phyloP scores from a whole-genome alignment of 768 basidiomycete species.

The Russula abietina region DNA sequence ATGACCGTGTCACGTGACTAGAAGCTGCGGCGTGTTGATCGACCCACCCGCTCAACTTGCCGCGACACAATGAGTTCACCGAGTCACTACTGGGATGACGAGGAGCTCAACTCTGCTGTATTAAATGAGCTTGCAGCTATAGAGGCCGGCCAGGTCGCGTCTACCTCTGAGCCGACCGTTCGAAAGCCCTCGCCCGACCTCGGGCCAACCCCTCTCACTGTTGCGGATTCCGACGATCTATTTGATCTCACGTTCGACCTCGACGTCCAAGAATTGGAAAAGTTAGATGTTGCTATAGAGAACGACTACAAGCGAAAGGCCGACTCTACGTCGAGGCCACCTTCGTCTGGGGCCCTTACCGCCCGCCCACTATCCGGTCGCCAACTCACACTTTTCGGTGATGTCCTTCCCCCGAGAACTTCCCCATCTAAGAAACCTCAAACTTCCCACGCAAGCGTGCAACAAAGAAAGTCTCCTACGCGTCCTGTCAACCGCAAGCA shows the following conservation, averaged over 20 bases:
- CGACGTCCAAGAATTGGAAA: slow-evolving; percentile 48
- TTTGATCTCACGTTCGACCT: slow-evolving; percentile 43
- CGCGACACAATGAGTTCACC: slow-evolving; percentile 52
- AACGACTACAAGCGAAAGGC: slow-evolving; percentile 41
- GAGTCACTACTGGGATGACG: slow-evolving; percentile 65
- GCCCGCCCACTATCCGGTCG: slow-evolving; percentile 35
- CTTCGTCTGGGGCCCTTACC: slow-evolving; percentile 3
- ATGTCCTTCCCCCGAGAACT: slow-evolving; percentile 36
- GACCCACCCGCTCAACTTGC: neutral
- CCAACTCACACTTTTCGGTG: slow-evolving; percentile 67
- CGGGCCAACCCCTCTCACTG: slow-evolving; percentile 11
- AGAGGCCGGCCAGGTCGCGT: slow-evolving; percentile 48
- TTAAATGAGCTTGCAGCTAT: slow-evolving; percentile 62
- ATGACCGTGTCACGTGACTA: slow-evolving; percentile 10
- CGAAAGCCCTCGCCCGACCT: slow-evolving; percentile 24
- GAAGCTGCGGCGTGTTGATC: neutral
- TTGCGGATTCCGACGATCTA: slow-evolving; percentile 40
- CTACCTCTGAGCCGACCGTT: slow-evolving; percentile 23
- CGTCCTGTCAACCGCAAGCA: slow-evolving; percentile 53
- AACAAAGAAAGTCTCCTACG: slow-evolving; percentile 13
- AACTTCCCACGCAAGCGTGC: neutral
- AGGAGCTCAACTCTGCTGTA: slow-evolving; percentile 49
- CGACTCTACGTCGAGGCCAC: slow-evolving; percentile 39
- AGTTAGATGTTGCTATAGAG: slow-evolving; percentile 48
- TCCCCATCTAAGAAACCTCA: slow-evolving; percentile 29